Evolutionary conservation across 208 protist species (phyloP), one percentile per base, ranked within the genome.

Genomic region (Blechomonas ayalai): DNA sequence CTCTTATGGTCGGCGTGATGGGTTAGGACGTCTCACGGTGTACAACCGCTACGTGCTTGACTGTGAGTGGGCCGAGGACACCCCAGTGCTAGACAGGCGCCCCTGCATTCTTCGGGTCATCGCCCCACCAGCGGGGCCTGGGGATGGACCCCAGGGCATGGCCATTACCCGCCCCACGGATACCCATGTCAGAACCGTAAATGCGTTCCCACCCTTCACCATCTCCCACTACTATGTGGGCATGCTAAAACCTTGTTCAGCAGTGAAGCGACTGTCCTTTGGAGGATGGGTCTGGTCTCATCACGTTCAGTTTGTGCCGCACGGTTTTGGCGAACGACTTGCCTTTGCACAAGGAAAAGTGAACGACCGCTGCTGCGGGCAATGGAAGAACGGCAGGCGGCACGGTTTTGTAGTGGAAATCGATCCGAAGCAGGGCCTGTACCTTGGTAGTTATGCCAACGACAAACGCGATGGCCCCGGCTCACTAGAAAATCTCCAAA

Each of bases 381-480:
- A 47, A 19, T 88, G 79, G 79, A 34, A 52, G n/a, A 44, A 15
- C 9, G 79, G 73, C 13, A 42, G 57, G 4, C 69, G 64, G 24
- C 65, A 83, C 37, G 73, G 79, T 16, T 88, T 88, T 50, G 79
- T 73, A 29, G 67, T 70, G 12, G 73, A 68, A 25, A 49, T 60
- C 31, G 53, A 67, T 13, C 43, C 50, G 12, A 42, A 20, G 12
- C 10, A 13, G 12, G 31, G 13, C 9, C 43, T 84, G 25, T 82
- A 73, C 28, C 44, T 87, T 5, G 74, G 79, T 12, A 20, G 41
- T 19, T 69, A 71, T 61, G 19, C 39, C 15, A 24, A 63, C 4
- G 61, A 75, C 28, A 33, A 58, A 18, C 69, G 67, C 0, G 28
- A 58, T 31, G 78, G 78, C 0, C n/a, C 73, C 34, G 54, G 66